Evolutionary conservation across 768 basidiomycete genomes (phyloP).

Genomic region (Sarcomyxa edulis): DNA sequence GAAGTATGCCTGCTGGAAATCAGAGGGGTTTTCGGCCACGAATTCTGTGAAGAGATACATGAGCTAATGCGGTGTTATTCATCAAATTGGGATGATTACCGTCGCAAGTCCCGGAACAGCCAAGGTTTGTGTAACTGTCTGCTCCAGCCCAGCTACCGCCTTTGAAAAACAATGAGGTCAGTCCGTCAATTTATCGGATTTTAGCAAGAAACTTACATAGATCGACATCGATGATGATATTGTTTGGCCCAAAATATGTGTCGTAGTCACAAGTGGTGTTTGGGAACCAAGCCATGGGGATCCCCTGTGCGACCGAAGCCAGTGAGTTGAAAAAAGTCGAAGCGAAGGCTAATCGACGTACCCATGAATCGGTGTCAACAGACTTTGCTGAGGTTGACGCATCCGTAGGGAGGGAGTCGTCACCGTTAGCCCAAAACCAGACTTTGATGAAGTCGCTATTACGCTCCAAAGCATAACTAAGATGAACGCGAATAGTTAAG

Average conservation of each 20-base stretch:
- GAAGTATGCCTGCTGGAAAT: too few species aligned
- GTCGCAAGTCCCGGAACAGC: too few species aligned
- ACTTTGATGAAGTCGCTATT: slow-evolving; percentile 44
- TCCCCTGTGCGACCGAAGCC: slow-evolving; percentile 31
- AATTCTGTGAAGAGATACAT: too few species aligned
- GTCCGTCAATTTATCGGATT: too few species aligned
- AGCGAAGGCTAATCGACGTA: too few species aligned
- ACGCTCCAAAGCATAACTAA: slow-evolving; percentile 52
- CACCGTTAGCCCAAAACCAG: slow-evolving; percentile 58
- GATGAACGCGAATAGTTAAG: neutral
- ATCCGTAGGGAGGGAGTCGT: slow-evolving; percentile 32
- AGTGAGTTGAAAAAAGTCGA: slow-evolving; percentile 1
- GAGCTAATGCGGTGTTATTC: too few species aligned
- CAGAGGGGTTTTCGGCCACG: too few species aligned
- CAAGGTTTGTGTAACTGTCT: too few species aligned
- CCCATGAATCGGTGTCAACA: slow-evolving; percentile 41
- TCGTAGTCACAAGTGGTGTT: slow-evolving; percentile 53
- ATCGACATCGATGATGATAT: slow-evolving; percentile 60
- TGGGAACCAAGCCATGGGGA: slow-evolving; percentile 54
- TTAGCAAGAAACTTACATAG: slow-evolving; percentile 35
- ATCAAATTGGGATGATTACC: too few species aligned
- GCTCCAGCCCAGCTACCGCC: too few species aligned
- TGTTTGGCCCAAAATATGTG: slow-evolving; percentile 47
- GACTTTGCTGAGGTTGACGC: slow-evolving; percentile 22
- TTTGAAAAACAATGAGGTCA: too few species aligned